Evolutionary conservation across 805 yeast species (phyloP), one percentile per base, ranked within the genome.

Genomic region (Candida schatavii): DNA sequence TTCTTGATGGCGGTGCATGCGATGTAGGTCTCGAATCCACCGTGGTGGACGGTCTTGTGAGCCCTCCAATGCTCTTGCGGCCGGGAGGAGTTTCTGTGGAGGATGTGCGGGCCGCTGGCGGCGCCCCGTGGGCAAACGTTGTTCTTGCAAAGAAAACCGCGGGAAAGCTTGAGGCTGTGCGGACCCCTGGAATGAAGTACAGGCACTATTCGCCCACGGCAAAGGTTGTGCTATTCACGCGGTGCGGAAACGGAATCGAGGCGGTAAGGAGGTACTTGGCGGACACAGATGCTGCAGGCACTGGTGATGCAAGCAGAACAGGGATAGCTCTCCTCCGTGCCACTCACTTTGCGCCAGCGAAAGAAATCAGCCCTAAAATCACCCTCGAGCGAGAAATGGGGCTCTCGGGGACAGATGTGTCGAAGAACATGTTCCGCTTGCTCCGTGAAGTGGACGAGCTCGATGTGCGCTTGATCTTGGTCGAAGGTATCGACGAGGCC

Each of bases 121-220:
- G 96, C 0, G 61, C 57, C 1, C 55, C 42, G 10, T 90, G 97
- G 97, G 52, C 61, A 5, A 60, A 79, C 37, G 77, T 87, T 2
- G 61, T 77, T 4, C 64, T 85, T 4, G 89, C 86, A 6, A 83
- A 79, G 49, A 76, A 74, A 48, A 78, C 80, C 2, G 88, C 88
- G 1, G 85, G 81, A 15, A 65, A 70, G 25, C 30, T 54, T 17
- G 97, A 88, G 48, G 74, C 81, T 1, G 95, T 85, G 0, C 76
- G 85, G 51, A 93, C 99, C 0, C 99, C 99, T 0, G 99, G 99
- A 0, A 93, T 93, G 99, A 93, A 93, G 57, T 93, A 93, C 59
- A 81, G 86, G 51, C 99, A 93, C 61, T 93, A 93, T 60, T 86
- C 97, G 0, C 99, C 99, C 3, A 75, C 75, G 2, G 96, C 97